Evolutionary conservation across 2,329 filamentous ascomycete genomes (phyloP).

Genomic region (Dothistroma septosporum): DNA sequence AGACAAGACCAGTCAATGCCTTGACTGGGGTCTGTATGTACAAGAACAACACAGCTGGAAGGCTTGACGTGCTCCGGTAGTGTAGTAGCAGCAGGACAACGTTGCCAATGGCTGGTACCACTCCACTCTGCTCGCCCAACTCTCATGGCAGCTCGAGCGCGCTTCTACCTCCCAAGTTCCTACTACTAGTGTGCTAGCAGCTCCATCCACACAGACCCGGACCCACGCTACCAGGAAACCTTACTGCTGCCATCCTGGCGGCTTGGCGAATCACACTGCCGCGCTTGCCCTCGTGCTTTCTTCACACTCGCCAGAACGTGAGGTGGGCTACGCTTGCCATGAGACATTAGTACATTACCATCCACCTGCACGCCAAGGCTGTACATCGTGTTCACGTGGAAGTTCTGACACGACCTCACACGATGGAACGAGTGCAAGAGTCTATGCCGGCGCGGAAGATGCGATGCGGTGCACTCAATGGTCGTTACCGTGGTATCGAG

Average conservation of each 20-base stretch:
- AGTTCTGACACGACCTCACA: no score
- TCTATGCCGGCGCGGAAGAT: no score
- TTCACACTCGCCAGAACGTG: background rate
- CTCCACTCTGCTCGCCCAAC: background rate
- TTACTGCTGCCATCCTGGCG: background rate
- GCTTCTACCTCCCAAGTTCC: background rate
- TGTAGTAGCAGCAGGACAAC: no score
- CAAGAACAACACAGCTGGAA: background rate
- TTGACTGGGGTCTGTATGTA: background rate
- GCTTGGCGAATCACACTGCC: background rate
- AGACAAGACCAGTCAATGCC: conserved; percentile 1
- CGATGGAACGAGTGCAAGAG: no score
- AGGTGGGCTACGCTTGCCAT: background rate
- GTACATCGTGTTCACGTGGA: no score
- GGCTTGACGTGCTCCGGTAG: no score
- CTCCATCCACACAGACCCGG: background rate
- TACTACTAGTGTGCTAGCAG: no score
- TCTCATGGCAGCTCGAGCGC: background rate
- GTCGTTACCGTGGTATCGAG: no score
- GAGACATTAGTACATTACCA: no score
- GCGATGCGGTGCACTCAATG: no score
- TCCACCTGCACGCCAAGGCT: background rate
- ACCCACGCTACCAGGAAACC: background rate
- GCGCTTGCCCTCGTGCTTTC: background rate
- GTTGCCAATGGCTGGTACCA: background rate